A percentile compares a stretch with the other conserved stretches of the same genome.
Evolutionary conservation across 495 filamentous ascomycete species (phyloP).

Genomic region (Geopyxis carbonaria): DNA sequence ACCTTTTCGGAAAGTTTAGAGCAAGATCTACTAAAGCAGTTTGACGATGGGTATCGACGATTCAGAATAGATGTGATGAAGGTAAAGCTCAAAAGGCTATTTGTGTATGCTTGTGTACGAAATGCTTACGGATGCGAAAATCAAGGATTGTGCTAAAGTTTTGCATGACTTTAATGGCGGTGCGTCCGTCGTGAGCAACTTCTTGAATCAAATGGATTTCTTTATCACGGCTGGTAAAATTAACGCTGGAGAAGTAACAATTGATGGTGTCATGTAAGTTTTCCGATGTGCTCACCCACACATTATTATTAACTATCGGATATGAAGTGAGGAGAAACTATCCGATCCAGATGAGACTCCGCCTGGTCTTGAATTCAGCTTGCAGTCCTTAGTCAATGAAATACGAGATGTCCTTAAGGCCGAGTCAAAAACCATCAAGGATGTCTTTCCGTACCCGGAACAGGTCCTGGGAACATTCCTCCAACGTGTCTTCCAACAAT

Average conservation of each 20-base stretch:
- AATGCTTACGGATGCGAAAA: not conserved
- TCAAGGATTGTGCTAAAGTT: slow-evolving; percentile 56
- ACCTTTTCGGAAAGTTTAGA: slow-evolving; percentile 92
- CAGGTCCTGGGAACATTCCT: slow-evolving; percentile 81
- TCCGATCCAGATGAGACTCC: slow-evolving; percentile 88
- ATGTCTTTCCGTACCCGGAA: slow-evolving; percentile 91
- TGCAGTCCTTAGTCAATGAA: slow-evolving; percentile 83
- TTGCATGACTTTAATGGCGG: slow-evolving; percentile 93
- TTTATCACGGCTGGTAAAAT: slow-evolving; percentile 96
- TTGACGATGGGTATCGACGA: slow-evolving; percentile 86
- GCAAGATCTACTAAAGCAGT: slow-evolving; percentile 86
- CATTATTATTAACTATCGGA: not conserved
- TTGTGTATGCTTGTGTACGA: not conserved
- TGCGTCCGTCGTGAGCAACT: slow-evolving; percentile 78
- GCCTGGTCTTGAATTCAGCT: slow-evolving; percentile 74
- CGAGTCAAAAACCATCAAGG: slow-evolving; percentile 85
- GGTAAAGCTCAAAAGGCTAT: slow-evolving; percentile 28
- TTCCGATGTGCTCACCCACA: not conserved
- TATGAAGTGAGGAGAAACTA: slow-evolving; percentile 53
- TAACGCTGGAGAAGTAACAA: slow-evolving; percentile 29
- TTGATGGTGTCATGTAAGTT: slow-evolving; percentile 19
- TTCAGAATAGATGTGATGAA: slow-evolving; percentile 94
- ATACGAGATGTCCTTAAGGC: slow-evolving; percentile 92
- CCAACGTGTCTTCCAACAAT: slow-evolving; percentile 93
- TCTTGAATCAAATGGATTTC: slow-evolving; percentile 98